A percentile compares a stretch with the other conserved stretches of the same genome.
These are phyloP conservation scores for Candida coleopterorum DNA, from an alignment of 805 yeast species.

Conservation along the genomic window DNA sequence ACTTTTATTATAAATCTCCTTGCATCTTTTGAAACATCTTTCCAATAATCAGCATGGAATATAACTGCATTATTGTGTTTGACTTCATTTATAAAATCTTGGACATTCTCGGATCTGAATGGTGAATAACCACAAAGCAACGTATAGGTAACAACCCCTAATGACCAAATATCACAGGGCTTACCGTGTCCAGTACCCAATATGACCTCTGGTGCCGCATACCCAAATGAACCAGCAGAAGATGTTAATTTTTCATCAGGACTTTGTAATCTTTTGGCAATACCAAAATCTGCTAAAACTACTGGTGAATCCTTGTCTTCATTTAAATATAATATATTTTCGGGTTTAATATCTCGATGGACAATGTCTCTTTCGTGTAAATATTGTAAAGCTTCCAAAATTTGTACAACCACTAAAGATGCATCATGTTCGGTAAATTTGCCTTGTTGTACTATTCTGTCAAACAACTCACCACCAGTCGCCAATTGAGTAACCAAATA, in stretches of 20 bases:
- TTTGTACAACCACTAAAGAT: slow-evolving; percentile 88
- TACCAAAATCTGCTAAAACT: slow-evolving; percentile 93
- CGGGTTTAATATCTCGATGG: slow-evolving; percentile 94
- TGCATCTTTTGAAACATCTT: slow-evolving; percentile 72
- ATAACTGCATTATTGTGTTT: slow-evolving; percentile 67
- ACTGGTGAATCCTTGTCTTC: slow-evolving; percentile 92
- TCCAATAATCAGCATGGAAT: slow-evolving; percentile 88
- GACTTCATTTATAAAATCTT: slow-evolving; percentile 78
- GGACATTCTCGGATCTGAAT: slow-evolving; percentile 77
- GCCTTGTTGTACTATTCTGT: slow-evolving; percentile 95
- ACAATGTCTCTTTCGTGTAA: slow-evolving; percentile 92
- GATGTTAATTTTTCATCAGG: slow-evolving; percentile 73
- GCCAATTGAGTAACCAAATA: slow-evolving; percentile 95
- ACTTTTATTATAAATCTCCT: slow-evolving; percentile 70
- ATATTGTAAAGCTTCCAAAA: slow-evolving; percentile 88
- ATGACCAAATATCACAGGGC: slow-evolving; percentile 97
- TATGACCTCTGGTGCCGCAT: slow-evolving; percentile 96
- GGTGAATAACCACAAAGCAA: slow-evolving; percentile 97
- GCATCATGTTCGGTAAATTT: slow-evolving; percentile 91
- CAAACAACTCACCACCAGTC: slow-evolving; percentile 96
- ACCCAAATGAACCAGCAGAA: slow-evolving; percentile 93
- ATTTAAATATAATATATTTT: slow-evolving; percentile 91
- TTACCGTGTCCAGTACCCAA: slow-evolving; percentile 91
- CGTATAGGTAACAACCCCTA: slow-evolving; percentile 93
- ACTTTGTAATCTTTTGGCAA: slow-evolving; percentile 86